phyloP scores from a whole-genome alignment of 768 basidiomycete species.

The Kwoniella europaea region DNA sequence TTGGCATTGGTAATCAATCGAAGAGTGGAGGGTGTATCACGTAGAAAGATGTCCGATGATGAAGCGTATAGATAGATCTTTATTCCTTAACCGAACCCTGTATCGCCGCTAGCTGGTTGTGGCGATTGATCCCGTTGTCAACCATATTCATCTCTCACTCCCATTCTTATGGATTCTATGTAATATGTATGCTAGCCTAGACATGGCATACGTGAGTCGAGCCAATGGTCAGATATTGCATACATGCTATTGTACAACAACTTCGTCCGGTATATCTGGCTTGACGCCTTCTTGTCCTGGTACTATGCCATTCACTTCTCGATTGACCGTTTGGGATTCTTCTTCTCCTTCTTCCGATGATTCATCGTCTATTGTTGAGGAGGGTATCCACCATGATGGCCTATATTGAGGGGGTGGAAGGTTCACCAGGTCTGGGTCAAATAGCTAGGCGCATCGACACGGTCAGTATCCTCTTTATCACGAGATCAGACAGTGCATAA shows the following conservation, averaged over 20 bases:
- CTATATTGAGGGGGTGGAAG: conserved; percentile 36
- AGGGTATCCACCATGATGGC: conserved; percentile 35
- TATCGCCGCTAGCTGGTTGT: conserved; percentile 18
- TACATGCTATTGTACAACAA: conserved; percentile 8
- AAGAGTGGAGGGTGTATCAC: neutral
- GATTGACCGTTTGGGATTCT: neutral
- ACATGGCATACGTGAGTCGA: no score
- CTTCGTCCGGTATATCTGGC: conserved; percentile 6
- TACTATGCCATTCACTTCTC: conserved; percentile 19
- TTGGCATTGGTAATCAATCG: neutral
- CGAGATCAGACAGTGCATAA: neutral
- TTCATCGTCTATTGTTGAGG: conserved; percentile 21
- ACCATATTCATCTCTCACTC: neutral
- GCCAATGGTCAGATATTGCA: neutral
- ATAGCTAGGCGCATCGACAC: conserved; percentile 30
- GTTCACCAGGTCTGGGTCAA: conserved; percentile 54
- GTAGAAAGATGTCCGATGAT: conserved; percentile 4
- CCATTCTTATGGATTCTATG: no score
- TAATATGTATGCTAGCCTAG: no score
- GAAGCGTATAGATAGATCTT: conserved; percentile 4
- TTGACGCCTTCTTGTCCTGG: conserved; percentile 24
- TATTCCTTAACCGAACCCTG: neutral
- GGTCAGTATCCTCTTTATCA: no score
- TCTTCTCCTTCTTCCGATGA: conserved; percentile 21
- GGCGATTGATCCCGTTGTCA: conserved; percentile 7